A percentile compares a stretch with the other conserved stretches of the same genome.
These are phyloP conservation scores for Aotearoamyces nothofagi DNA, from an alignment of 2,329 filamentous ascomycete species.

Conservation along the genomic window DNA sequence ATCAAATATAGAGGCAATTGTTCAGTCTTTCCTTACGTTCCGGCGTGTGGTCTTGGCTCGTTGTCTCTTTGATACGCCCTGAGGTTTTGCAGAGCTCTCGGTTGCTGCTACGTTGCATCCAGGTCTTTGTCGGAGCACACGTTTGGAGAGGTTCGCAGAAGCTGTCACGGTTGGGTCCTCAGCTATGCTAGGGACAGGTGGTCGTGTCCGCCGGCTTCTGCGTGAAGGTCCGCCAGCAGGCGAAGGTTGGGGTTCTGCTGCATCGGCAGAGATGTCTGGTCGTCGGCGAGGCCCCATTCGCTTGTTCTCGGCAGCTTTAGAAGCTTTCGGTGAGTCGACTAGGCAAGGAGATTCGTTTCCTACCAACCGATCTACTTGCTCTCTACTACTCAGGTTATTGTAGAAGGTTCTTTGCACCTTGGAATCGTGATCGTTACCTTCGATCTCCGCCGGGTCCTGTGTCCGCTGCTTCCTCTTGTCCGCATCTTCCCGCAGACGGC, in stretches of 20 bases:
- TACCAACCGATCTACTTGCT: not conserved
- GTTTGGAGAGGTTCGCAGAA: constrained; percentile 6
- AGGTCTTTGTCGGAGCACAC: constrained; percentile 8
- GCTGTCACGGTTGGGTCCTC: constrained; percentile 4
- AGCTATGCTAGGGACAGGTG: constrained; percentile 5
- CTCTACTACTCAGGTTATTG: too few relatives aligned
- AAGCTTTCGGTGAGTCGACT: not conserved
- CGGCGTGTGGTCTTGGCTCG: not conserved
- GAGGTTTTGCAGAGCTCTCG: constrained; percentile 1
- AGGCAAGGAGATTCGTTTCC: not conserved
- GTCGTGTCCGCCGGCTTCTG: constrained; percentile 10
- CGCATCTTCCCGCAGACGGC: too few relatives aligned
- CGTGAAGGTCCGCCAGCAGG: constrained; percentile 5
- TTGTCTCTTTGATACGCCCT: constrained; percentile 1
- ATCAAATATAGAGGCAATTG: too few relatives aligned
- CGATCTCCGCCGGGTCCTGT: too few relatives aligned
- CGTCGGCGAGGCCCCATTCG: not conserved
- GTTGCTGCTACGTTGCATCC: constrained; percentile 5
- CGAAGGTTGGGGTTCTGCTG: constrained; percentile 4
- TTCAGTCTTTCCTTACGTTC: not conserved
- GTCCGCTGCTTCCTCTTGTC: too few relatives aligned
- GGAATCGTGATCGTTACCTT: too few relatives aligned
- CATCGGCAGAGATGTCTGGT: constrained; percentile 3
- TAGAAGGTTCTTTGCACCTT: too few relatives aligned
- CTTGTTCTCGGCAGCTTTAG: not conserved